Conservation (phyloP, 2,329 filamentous ascomycete species). For the Colletotrichum sidae region DNA sequence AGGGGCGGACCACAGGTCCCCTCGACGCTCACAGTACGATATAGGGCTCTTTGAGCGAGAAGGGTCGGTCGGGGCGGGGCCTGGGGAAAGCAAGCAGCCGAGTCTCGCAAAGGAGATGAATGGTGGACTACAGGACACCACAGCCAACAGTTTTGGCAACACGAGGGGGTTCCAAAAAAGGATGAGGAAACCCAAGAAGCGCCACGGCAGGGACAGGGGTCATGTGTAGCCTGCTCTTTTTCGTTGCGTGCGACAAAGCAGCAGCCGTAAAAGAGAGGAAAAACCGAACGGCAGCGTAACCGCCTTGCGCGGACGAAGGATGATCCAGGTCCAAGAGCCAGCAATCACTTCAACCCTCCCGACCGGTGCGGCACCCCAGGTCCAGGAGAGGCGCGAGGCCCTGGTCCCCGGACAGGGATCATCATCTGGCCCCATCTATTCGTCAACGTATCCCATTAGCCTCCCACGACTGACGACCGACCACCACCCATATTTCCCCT, state of each 20-base stretch:
- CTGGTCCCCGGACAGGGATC: constrained; percentile 35
- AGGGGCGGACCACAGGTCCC: too few relatives aligned
- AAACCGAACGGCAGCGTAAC: constrained; percentile 21
- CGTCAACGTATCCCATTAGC: constrained; percentile 26
- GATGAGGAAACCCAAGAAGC: too few relatives aligned
- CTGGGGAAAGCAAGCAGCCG: too few relatives aligned
- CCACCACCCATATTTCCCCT: constrained; percentile 18
- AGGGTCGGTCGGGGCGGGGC: too few relatives aligned
- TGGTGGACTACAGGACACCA: too few relatives aligned
- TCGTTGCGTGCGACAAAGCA: constrained; percentile 19
- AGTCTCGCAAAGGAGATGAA: too few relatives aligned
- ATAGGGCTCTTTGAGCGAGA: too few relatives aligned
- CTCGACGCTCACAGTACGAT: too few relatives aligned
- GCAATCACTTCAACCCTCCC: constrained; percentile 11
- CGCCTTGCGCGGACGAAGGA: constrained; percentile 28
- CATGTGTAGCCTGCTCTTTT: constrained; percentile 1
- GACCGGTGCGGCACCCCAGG: constrained; percentile 23
- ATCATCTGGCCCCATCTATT: constrained; percentile 28
- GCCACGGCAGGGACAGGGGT: too few relatives aligned
- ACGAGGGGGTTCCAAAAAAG: too few relatives aligned
- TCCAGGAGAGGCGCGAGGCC: constrained; percentile 27
- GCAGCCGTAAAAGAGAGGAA: neutral
- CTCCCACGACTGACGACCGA: constrained; percentile 19
- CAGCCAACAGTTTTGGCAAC: too few relatives aligned
- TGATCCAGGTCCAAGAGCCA: constrained; percentile 35